phyloP scores from a whole-genome alignment of 2,329 filamentous ascomycete species.

The Penicillium glabrum region DNA sequence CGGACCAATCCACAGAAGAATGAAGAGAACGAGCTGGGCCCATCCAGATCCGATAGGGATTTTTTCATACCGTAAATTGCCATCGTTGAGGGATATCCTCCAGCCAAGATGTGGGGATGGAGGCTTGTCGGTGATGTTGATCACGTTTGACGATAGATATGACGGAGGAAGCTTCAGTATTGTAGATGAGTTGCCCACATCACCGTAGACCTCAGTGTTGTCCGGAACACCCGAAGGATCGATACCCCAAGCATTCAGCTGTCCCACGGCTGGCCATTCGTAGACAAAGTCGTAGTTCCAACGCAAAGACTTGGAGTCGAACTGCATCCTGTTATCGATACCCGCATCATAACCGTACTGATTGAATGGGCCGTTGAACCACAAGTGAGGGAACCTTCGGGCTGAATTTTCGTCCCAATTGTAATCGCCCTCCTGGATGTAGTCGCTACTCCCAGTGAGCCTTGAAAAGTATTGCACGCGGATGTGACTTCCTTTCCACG shows the following conservation, averaged over 20 bases:
- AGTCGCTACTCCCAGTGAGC: constrained; percentile 58
- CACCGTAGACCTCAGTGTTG: constrained; percentile 59
- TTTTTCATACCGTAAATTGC: constrained; percentile 51
- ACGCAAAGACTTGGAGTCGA: constrained; percentile 46
- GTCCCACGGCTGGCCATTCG: constrained; percentile 63
- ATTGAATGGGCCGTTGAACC: constrained; percentile 63
- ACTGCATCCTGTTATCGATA: constrained; percentile 56
- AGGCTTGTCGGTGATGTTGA: constrained; percentile 60
- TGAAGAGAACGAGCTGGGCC: constrained; percentile 55
- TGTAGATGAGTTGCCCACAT: constrained; percentile 60
- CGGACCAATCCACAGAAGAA: constrained; percentile 57
- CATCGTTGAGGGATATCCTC: constrained; percentile 57
- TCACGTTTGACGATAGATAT: constrained; percentile 54
- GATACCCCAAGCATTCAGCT: constrained; percentile 67
- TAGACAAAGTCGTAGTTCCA: constrained; percentile 63
- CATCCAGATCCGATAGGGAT: constrained; percentile 55
- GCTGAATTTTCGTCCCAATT: constrained; percentile 32
- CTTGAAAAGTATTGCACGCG: constrained; percentile 64
- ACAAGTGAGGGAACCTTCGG: constrained; percentile 62
- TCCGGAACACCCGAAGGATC: constrained; percentile 64
- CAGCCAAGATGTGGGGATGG: constrained; percentile 57
- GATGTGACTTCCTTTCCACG: constrained; percentile 63
- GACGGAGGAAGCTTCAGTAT: constrained; percentile 63
- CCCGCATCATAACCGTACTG: constrained; percentile 65
- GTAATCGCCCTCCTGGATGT: constrained; percentile 60